phyloP scores from a whole-genome alignment of 306 rosid species.

The Dalbergia cochinchinensis region DNA sequence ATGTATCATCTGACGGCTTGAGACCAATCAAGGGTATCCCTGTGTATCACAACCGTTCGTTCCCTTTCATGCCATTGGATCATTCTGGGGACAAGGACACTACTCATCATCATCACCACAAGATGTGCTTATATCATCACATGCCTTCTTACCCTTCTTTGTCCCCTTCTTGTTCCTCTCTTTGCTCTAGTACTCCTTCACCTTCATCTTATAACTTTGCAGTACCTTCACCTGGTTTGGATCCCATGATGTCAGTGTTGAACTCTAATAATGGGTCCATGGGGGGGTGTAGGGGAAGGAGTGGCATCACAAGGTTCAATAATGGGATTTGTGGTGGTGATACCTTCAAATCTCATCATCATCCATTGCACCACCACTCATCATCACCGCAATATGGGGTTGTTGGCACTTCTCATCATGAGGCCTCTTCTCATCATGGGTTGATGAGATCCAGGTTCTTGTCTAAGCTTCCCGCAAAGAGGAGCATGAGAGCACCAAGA shows the following conservation, averaged over 20 bases:
- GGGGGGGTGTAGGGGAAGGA: too few species aligned
- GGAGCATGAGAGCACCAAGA: slow-evolving; percentile 95
- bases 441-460: slow-evolving; percentile 81
- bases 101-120: slow-evolving; percentile 36
- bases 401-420: slow-evolving; percentile 47
- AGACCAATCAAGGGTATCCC: slow-evolving; percentile 93
- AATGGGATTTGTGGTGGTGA: slow-evolving; percentile 53
- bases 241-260: slow-evolving; percentile 65
- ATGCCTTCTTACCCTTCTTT: slow-evolving; percentile 50
- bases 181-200: slow-evolving; percentile 40
- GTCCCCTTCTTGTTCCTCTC: slow-evolving; percentile 34
- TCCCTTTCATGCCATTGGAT: slow-evolving; percentile 72
- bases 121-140: slow-evolving; percentile 70
- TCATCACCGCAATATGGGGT: slow-evolving; percentile 41
- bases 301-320: slow-evolving; percentile 41
- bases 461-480: slow-evolving; percentile 74
- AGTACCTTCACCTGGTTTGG: slow-evolving; percentile 40
- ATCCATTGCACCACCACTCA: slow-evolving; percentile 58
- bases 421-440: slow-evolving; percentile 51
- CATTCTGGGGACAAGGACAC: slow-evolving; percentile 53
- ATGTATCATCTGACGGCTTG: slow-evolving; percentile 59
- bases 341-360: slow-evolving; percentile 57
- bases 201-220: slow-evolving; percentile 41
- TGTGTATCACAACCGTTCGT: slow-evolving; percentile 82
- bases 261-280: slow-evolving; percentile 25